Percentiles rank a stretch among this genome's conserved stretches.
These are phyloP conservation scores for Marasmius sp. DNA, from an alignment of 1,284 basidiomycete species.

Conservation along the genomic window DNA sequence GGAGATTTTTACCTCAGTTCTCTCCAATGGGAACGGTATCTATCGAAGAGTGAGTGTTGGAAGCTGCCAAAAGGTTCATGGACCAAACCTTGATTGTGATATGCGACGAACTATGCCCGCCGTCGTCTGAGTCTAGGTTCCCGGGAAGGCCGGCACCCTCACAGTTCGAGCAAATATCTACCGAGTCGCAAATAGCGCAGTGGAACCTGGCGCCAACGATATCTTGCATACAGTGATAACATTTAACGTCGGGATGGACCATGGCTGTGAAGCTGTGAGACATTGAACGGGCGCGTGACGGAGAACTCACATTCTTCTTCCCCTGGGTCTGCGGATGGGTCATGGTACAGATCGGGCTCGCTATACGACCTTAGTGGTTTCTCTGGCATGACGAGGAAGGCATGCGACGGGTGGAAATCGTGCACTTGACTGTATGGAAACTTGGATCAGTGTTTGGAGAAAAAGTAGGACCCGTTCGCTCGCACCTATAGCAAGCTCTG, in stretches of 20 bases:
- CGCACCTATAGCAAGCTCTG: conserved; percentile 74
- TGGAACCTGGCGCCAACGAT: conserved; percentile 90
- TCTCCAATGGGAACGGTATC: conserved; percentile 49
- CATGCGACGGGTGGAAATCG: conserved; percentile 85
- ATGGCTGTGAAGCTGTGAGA: conserved; percentile 45
- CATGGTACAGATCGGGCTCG: conserved; percentile 37
- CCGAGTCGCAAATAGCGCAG: conserved; percentile 80
- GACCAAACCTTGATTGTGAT: conserved; percentile 84
- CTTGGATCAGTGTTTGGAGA: background rate
- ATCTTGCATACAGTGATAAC: conserved; percentile 80
- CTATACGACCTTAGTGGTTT: conserved; percentile 40
- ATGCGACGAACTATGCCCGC: conserved; percentile 78
- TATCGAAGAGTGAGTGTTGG: background rate
- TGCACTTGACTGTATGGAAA: conserved; percentile 66
- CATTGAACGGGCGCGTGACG: background rate
- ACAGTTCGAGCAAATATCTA: conserved; percentile 88
- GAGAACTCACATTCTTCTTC: conserved; percentile 63
- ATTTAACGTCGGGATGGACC: conserved; percentile 69
- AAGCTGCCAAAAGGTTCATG: background rate
- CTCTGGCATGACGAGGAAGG: conserved; percentile 80
- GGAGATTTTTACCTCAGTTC: conserved; percentile 52
- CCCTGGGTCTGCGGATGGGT: conserved; percentile 34
- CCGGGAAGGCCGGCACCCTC: conserved; percentile 83
- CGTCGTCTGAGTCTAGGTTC: conserved; percentile 72
- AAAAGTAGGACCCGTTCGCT: background rate